Conservation (phyloP, 2,329 filamentous ascomycete species). For the Trichoderma aggressivum region DNA sequence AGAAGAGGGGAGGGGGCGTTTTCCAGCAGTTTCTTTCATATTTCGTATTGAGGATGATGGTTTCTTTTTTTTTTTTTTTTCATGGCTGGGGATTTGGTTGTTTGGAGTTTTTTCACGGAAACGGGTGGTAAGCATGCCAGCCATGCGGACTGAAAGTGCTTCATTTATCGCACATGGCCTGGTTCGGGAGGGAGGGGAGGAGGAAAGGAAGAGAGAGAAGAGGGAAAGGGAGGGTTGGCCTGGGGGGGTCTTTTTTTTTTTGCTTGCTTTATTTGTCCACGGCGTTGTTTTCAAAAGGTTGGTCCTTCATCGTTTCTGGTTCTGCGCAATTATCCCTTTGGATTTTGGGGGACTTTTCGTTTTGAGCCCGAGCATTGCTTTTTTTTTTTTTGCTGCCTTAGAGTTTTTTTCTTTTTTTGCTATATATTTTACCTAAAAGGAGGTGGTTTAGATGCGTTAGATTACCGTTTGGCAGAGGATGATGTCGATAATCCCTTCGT, state of each 20-base stretch:
- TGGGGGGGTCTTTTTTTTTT: not conserved
- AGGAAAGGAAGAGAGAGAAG: not conserved
- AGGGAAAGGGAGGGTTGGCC: not conserved
- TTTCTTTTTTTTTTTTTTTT: not conserved
- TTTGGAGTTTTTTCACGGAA: conserved; percentile 16
- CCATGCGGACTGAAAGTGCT: conserved; percentile 21
- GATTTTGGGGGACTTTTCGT: not conserved
- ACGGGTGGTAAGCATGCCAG: conserved; percentile 5
- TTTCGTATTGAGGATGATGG: not conserved
- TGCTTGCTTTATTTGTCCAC: not conserved
- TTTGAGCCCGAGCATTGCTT: not conserved
- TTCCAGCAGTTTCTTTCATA: not conserved
- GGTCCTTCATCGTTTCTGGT: not conserved
- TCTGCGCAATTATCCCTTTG: not conserved
- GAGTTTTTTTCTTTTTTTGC: not conserved
- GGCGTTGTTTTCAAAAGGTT: conserved; percentile 4
- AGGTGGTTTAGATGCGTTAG: conserved; percentile 3
- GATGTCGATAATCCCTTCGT: not conserved
- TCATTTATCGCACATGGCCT: conserved; percentile 21
- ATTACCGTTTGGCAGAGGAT: not conserved
- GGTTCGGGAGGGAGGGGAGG: not conserved
- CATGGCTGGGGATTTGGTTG: not conserved
- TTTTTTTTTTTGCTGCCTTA: not conserved
- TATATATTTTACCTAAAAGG: not conserved
- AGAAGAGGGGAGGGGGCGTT: not conserved